These are phyloP conservation scores for Phylloporus sp. DNA, from an alignment of 768 basidiomycete species.

Conservation along the genomic window DNA sequence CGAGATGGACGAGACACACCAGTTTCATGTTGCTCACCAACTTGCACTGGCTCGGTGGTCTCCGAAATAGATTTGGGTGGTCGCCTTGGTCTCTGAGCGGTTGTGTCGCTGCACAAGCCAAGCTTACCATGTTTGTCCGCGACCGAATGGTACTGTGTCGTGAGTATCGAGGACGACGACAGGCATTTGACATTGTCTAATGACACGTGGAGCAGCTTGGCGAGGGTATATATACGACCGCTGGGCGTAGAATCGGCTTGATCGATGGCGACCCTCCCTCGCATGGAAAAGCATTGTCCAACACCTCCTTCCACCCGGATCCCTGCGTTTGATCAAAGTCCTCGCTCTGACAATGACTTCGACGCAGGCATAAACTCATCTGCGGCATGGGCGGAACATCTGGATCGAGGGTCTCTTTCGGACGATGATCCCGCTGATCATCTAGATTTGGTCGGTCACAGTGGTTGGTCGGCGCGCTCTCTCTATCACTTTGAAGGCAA, in stretches of 20 bases:
- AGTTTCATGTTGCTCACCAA: not conserved
- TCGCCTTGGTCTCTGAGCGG: too few species aligned
- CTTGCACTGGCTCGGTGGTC: not conserved
- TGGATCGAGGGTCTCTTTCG: conserved; percentile 45
- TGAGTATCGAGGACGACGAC: not conserved
- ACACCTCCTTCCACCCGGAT: conserved; percentile 6
- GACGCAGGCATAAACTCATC: conserved; percentile 79
- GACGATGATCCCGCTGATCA: conserved; percentile 47
- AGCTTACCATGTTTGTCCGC: not conserved
- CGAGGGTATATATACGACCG: not conserved
- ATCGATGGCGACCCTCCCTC: conserved; percentile 38
- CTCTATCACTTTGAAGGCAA: conserved; percentile 75
- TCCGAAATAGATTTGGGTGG: not conserved
- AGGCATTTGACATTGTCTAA: not conserved
- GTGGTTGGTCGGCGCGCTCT: conserved; percentile 56
- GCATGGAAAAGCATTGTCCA: conserved; percentile 26
- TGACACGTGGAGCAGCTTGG: not conserved
- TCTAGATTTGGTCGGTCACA: conserved; percentile 31
- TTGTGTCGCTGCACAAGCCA: not conserved
- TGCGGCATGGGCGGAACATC: conserved; percentile 68
- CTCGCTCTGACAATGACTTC: conserved; percentile 42
- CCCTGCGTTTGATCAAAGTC: conserved; percentile 26
- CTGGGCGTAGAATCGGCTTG: not conserved
- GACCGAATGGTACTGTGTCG: not conserved
- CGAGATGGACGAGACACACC: not conserved